Base-by-base conservation (phyloP, 345 rosid genomes). In the Dipteronia sinensis region DNA sequence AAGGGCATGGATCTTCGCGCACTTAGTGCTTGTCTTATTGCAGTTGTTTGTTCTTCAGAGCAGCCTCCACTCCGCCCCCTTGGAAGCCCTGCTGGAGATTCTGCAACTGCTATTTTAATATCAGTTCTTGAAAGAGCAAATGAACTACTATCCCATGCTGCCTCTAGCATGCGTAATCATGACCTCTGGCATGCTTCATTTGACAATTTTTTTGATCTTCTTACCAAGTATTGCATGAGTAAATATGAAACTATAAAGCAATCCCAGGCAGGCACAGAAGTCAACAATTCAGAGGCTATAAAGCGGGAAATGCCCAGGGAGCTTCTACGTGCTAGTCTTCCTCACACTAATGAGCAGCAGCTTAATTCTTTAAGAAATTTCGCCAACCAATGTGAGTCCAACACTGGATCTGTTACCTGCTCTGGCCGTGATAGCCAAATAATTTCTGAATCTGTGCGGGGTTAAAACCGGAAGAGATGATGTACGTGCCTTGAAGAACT, bases 21-120 rank as follows among this genome's bases (percentile, higher is more conserved):
- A 47, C 86, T 96, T 17, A 89, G 99, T 76, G 95, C 92, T 40
- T 96, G 99, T 84, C 97, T 96, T 75, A 97, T 94, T 63, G 98
- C 99, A 27, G 97, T 96, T 77, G 99, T 96, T 77, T 96, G 99
- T 79, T 96, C 99, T 42, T 88, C 90, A 23, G 99, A 96, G 83
- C 98, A 94, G 87, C 99, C 99, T 1, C 99, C 98, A 12, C 93
- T 97, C 47, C 87, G 99, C 13, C 99, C 99, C 56, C 83, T 94
- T 63, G 97, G 99, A 73, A 92, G 97, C 73, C 80, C 95, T 55
- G 87, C 95, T 2, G 99, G 99, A 2, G 95, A 94, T 75, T 97
- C 98, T 58, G 98, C 99, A 10, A 90, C 97, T 0, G 71, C 87
- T 69, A 81, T 94, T 44, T 86, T 96, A 84, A 89, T 87, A 75